These are phyloP conservation scores for Piper betle DNA, from an alignment of 164 flowering plant species.

Conservation along the genomic window DNA sequence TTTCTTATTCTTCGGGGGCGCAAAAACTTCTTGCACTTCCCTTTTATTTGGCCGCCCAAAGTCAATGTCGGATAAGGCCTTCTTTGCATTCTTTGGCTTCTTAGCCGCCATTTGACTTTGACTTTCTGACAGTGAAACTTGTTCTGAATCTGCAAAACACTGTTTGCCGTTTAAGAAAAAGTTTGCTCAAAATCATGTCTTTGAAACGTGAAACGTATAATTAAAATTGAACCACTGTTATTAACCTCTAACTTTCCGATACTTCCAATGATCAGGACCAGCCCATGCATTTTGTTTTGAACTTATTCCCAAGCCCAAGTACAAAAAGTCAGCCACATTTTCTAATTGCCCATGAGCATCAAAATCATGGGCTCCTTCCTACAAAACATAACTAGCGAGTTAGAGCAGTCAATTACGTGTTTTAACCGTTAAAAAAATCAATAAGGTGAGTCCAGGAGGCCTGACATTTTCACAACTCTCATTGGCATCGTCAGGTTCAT, in stretches of 20 bases:
- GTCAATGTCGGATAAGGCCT: conserved; percentile 46
- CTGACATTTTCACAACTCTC: not conserved
- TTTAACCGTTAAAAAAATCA: not conserved
- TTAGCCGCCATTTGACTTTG: conserved; percentile 35
- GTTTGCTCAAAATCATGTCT: not conserved
- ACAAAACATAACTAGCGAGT: conserved; percentile 11
- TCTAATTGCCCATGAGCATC: conserved; percentile 44
- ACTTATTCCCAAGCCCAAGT: conserved; percentile 46
- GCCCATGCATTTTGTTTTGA: conserved; percentile 94
- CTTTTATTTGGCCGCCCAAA: conserved; percentile 46
- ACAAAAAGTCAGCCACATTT: conserved; percentile 43
- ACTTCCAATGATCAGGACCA: conserved; percentile 99
- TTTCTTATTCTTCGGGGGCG: conserved; percentile 76
- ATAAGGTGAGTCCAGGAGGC: conserved; percentile 11
- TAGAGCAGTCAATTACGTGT: not conserved
- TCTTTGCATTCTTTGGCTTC: conserved; percentile 42
- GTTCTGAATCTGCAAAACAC: conserved; percentile 36
- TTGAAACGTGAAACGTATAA: not conserved
- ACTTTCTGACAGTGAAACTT: conserved; percentile 23
- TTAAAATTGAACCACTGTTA: not conserved
- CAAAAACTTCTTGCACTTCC: conserved; percentile 54
- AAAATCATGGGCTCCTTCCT: conserved; percentile 45
- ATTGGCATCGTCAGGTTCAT: conserved; percentile 18
- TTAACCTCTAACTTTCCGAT: conserved; percentile 56
- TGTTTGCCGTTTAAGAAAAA: not conserved